Percentiles rank a stretch among this genome's conserved stretches.
Conservation (phyloP, 345 rosid genomes). For the Orychophragmus violaceus region DNA sequence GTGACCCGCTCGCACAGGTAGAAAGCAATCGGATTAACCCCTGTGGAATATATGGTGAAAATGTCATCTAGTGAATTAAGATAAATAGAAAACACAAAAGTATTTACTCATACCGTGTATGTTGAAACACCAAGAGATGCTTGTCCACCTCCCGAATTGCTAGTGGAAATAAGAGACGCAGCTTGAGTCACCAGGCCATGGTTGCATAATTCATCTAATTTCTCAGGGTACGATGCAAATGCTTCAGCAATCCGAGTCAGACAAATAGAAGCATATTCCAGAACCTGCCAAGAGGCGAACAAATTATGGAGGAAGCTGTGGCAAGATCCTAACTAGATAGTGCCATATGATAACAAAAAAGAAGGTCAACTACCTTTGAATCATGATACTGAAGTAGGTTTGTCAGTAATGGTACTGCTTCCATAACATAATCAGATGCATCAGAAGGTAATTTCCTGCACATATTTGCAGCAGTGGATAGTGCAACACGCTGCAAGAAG, state of each 20-base stretch:
- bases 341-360: not conserved
- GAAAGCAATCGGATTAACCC: conserved; percentile 94
- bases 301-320: not conserved
- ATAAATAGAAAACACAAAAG: not conserved
- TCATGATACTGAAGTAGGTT: conserved; percentile 97
- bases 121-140: conserved; percentile 87
- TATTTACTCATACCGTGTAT: conserved; percentile 58
- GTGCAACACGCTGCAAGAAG: conserved; percentile 74
- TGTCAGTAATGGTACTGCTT: conserved; percentile 95
- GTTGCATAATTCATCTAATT: conserved; percentile 89
- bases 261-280: conserved; percentile 97
- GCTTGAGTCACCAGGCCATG: conserved; percentile 97
- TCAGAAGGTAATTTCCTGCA: conserved; percentile 99
- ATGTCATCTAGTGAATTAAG: conserved; percentile 10
- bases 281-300: conserved; percentile 46
- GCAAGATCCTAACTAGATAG: not conserved
- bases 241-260: conserved; percentile 98
- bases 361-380: conserved; percentile 55
- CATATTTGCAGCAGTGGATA: conserved; percentile 99
- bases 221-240: conserved; percentile 83
- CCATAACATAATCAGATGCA: conserved; percentile 99
- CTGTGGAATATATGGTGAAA: conserved; percentile 45
- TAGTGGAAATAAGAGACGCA: conserved; percentile 89
- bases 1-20: conserved; percentile 98
- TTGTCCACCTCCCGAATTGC: conserved; percentile 91